These are phyloP conservation scores for Xylariaceae sp. DNA, from an alignment of 2,329 filamentous ascomycete genomes.

Conservation along the genomic window DNA sequence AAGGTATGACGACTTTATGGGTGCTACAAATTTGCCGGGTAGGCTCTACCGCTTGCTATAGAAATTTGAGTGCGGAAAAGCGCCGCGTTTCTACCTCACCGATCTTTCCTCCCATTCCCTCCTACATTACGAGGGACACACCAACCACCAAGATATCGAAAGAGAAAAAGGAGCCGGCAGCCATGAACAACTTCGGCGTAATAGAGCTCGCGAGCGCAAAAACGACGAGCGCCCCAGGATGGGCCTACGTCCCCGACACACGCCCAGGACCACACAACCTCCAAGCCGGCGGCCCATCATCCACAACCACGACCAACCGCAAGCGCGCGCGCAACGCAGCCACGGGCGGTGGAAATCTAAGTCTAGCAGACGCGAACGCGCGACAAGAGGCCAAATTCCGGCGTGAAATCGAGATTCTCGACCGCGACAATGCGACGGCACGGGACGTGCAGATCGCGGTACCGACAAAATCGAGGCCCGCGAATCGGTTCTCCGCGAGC, in stretches of 20 bases:
- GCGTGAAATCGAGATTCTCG: slow-evolving; percentile 77
- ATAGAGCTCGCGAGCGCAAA: slow-evolving; percentile 73
- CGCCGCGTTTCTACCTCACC: no score
- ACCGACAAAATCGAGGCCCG: slow-evolving; percentile 55
- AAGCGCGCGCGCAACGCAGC: slow-evolving; percentile 66
- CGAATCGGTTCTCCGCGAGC: no score
- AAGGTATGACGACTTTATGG: no score
- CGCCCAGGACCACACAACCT: slow-evolving; percentile 45
- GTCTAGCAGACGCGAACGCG: slow-evolving; percentile 66
- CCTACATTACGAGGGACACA: no score
- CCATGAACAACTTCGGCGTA: slow-evolving; percentile 69
- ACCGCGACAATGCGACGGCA: slow-evolving; percentile 76
- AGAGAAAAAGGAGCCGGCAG: neutral
- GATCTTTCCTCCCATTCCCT: no score
- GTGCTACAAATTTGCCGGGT: no score
- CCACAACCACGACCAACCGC: slow-evolving; percentile 43
- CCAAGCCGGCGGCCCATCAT: slow-evolving; percentile 31
- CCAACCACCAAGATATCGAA: no score
- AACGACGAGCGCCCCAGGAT: slow-evolving; percentile 72
- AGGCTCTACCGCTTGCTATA: no score
- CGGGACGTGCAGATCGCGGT: slow-evolving; percentile 69
- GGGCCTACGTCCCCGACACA: slow-evolving; percentile 85
- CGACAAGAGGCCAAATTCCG: slow-evolving; percentile 77
- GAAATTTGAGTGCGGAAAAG: no score
- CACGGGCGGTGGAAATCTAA: slow-evolving; percentile 43